phyloP scores from a whole-genome alignment of 305 asterid species.

The Rubia balearica region DNA sequence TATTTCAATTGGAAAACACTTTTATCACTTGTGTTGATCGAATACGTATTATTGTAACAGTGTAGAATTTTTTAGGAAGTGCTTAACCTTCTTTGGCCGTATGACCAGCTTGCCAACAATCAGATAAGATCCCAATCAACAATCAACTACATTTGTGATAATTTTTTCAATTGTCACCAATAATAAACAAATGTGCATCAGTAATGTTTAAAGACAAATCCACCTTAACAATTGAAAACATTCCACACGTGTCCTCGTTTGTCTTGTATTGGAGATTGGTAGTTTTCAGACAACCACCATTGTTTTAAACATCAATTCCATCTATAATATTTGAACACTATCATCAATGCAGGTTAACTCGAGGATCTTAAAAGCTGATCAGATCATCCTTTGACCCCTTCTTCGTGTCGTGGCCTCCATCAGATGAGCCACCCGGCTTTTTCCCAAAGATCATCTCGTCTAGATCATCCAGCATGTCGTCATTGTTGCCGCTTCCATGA shows the following conservation, averaged over 20 bases:
- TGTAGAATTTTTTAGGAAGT: no score
- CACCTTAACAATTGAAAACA: background rate
- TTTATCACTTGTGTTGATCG: no score
- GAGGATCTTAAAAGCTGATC: constrained; percentile 46
- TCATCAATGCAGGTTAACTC: constrained; percentile 1
- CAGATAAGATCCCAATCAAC: no score
- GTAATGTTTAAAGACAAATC: background rate
- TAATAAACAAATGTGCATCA: constrained; percentile 12
- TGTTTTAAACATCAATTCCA: constrained; percentile 3
- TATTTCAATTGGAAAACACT: no score
- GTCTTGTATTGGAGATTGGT: background rate
- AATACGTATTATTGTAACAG: no score
- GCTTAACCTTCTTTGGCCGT: no score
- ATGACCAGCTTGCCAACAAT: no score
- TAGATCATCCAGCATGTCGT: constrained; percentile 92
- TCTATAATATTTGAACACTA: constrained; percentile 16
- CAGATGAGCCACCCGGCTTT: constrained; percentile 60
- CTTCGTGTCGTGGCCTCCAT: constrained; percentile 42
- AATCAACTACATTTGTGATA: no score
- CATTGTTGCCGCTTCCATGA: constrained; percentile 48
- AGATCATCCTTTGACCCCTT: constrained; percentile 80
- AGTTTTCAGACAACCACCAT: background rate
- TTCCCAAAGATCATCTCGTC: constrained; percentile 98
- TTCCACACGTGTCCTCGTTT: background rate
- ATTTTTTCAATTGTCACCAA: constrained; percentile 3